Conservation (phyloP, 2,329 filamentous ascomycete genomes). For the Calycina herbarum region DNA sequence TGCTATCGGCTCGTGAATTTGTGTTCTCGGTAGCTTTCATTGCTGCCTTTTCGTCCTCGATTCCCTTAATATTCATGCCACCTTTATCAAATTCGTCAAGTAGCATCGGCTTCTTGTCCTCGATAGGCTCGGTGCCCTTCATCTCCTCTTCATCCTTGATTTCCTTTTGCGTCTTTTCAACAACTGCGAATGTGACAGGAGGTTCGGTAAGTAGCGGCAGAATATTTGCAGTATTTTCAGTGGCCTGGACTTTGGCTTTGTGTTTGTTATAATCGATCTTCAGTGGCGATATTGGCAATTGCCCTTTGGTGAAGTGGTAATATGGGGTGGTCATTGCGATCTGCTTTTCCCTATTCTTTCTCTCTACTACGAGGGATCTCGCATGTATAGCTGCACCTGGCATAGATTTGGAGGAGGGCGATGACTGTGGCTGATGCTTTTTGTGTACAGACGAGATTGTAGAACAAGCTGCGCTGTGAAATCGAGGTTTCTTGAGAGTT, state of each 20-base stretch:
- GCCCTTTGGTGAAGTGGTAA: not conserved
- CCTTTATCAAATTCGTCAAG: not conserved
- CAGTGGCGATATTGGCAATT: not conserved
- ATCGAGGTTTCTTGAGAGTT: too few relatives aligned
- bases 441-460: too few relatives aligned
- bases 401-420: too few relatives aligned
- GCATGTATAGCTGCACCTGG: too few relatives aligned
- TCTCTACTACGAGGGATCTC: too few relatives aligned
- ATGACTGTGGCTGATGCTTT: too few relatives aligned
- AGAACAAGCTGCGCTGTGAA: too few relatives aligned
- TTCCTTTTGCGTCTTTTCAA: not conserved
- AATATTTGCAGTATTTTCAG: not conserved
- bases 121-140: not conserved
- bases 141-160: not conserved
- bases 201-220: not conserved
- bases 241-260: not conserved
- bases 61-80: too few relatives aligned
- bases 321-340: not conserved
- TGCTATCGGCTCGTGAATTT: too few relatives aligned
- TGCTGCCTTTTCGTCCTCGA: too few relatives aligned
- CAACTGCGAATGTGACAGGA: not conserved
- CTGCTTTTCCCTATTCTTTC: not conserved
- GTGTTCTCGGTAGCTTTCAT: too few relatives aligned
- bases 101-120: not conserved
- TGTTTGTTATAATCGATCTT: not conserved